A percentile compares a stretch with the other conserved stretches of the same genome.
phyloP scores from a whole-genome alignment of 2,329 filamentous ascomycete genomes.

The Calonectria hawksworthii region DNA sequence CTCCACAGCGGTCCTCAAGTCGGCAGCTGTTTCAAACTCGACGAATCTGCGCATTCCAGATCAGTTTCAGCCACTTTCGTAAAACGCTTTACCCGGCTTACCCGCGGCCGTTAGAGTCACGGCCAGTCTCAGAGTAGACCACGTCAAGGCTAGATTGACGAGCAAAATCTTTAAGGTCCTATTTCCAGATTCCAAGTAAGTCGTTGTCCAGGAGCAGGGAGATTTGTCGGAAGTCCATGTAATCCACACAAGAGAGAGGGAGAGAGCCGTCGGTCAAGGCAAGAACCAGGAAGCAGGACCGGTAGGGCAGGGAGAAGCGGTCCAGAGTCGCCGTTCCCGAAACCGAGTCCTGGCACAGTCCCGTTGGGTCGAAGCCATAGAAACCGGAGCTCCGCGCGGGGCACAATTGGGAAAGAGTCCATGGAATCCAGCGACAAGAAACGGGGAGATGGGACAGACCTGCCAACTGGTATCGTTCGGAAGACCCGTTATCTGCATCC shows the following conservation, averaged over 20 bases:
- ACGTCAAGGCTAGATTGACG: conserved; percentile 97
- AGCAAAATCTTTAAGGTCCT: conserved; percentile 99
- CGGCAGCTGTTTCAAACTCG: conserved; percentile 94
- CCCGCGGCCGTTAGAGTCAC: conserved; percentile 94
- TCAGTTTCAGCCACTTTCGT: not conserved
- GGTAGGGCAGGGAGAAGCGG: conserved; percentile 40
- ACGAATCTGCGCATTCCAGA: conserved; percentile 79
- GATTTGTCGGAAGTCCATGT: conserved; percentile 49
- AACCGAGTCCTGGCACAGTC: conserved; percentile 45
- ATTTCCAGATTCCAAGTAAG: conserved; percentile 86
- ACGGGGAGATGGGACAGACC: conserved; percentile 85
- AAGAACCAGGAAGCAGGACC: conserved; percentile 49
- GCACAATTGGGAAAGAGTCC: conserved; percentile 51
- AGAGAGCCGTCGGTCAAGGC: conserved; percentile 56
- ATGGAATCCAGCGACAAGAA: conserved; percentile 64
- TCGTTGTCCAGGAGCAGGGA: conserved; percentile 70
- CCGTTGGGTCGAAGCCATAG: conserved; percentile 45
- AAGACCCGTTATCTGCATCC: conserved; percentile 98
- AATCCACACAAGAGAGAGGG: conserved; percentile 49
- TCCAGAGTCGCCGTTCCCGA: conserved; percentile 47
- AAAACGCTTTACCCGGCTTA: conserved; percentile 61
- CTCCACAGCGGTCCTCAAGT: conserved; percentile 91
- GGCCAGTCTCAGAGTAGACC: conserved; percentile 96
- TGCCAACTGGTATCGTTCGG: conserved; percentile 99
- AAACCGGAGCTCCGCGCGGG: conserved; percentile 49